A percentile compares a stretch with the other conserved stretches of the same genome.
phyloP scores from a whole-genome alignment of 495 filamentous ascomycete genomes.

The Aspergillus olivimuriae region DNA sequence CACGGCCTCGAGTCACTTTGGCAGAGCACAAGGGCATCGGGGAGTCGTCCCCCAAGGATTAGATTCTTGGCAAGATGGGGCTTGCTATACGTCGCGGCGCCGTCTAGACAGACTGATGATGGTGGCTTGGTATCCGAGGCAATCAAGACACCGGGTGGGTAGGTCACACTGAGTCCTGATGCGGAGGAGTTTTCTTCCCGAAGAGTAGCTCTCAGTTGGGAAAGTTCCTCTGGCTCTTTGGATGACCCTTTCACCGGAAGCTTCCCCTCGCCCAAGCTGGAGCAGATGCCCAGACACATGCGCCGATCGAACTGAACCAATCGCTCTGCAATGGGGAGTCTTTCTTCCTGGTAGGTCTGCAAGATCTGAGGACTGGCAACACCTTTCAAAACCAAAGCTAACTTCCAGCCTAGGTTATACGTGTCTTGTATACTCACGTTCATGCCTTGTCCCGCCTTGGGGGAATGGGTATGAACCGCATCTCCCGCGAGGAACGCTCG shows the following conservation, averaged over 20 bases:
- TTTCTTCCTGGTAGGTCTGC: conserved; percentile 55
- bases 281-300: conserved; percentile 22
- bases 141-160: neutral
- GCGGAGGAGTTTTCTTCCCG: conserved; percentile 4
- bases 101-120: conserved; percentile 8
- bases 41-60: conserved; percentile 38
- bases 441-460: conserved; percentile 70
- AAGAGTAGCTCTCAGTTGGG: neutral
- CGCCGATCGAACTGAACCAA: conserved; percentile 58
- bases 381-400: conserved; percentile 50
- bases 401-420: conserved; percentile 69
- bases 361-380: conserved; percentile 44
- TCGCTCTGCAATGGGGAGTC: conserved; percentile 53
- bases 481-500: conserved; percentile 34
- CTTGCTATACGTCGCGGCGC: conserved; percentile 6
- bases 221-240: neutral
- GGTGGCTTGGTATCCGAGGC: neutral
- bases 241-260: too few species aligned
- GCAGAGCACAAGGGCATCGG: conserved; percentile 33
- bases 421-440: conserved; percentile 57
- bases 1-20: conserved; percentile 34
- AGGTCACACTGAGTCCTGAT: conserved; percentile 2
- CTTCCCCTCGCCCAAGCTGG: conserved; percentile 1
- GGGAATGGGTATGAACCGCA: conserved; percentile 51
- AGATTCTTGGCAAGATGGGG: conserved; percentile 28